phyloP scores from a whole-genome alignment of 2,329 filamentous ascomycete genomes.

The Microdochium trichocladiopsis region DNA sequence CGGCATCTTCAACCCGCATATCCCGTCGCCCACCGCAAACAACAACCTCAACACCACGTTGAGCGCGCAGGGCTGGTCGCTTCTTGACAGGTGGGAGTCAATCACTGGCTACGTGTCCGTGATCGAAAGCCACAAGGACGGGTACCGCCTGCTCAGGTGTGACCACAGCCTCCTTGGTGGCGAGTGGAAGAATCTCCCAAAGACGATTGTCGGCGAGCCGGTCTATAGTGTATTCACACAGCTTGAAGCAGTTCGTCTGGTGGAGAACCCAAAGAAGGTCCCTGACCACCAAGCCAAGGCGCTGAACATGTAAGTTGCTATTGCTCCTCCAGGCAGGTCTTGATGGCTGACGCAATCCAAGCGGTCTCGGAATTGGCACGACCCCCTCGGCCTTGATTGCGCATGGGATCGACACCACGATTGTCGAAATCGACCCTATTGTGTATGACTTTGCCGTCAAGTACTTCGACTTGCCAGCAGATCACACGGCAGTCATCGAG shows the following conservation, averaged over 20 bases:
- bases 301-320: conserved; percentile 66
- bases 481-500: conserved; percentile 72
- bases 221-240: conserved; percentile 96
- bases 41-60: conserved; percentile 60
- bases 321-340: conserved; percentile 5
- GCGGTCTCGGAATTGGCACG: conserved; percentile 87
- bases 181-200: conserved; percentile 66
- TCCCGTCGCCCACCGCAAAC: conserved; percentile 54
- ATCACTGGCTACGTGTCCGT: conserved; percentile 90
- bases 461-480: conserved; percentile 73
- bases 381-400: conserved; percentile 79
- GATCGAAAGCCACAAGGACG: conserved; percentile 62
- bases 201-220: conserved; percentile 62
- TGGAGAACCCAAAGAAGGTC: conserved; percentile 49
- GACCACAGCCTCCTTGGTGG: conserved; percentile 93
- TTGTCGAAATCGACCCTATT: conserved; percentile 89
- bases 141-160: conserved; percentile 79
- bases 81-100: conserved; percentile 79
- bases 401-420: conserved; percentile 86
- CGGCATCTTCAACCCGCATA: conserved; percentile 65
- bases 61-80: conserved; percentile 56
- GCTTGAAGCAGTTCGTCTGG: conserved; percentile 81
- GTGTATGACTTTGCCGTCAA: conserved; percentile 77
- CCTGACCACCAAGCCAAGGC: conserved; percentile 66
- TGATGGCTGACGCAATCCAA: conserved; percentile 24